A percentile compares a stretch with the other conserved stretches of the same genome.
Evolutionary conservation across 306 rosid species (phyloP).

Genomic region (Quercus robur): DNA sequence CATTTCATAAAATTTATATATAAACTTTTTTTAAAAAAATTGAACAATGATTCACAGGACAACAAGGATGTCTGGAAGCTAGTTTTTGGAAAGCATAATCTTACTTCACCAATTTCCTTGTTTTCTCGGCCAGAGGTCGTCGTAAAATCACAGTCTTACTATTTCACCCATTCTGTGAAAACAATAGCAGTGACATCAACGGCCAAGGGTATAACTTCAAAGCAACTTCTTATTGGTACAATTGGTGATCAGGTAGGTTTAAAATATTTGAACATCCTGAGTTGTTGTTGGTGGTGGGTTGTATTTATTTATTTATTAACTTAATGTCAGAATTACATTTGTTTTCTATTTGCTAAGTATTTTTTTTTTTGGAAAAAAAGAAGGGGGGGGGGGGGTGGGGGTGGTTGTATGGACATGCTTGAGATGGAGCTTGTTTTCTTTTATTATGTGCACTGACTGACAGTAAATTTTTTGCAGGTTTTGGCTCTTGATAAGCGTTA

Average conservation of each 20-base stretch:
- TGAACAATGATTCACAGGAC: slow-evolving; percentile 52
- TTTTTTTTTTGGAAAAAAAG: neutral
- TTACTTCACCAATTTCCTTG: slow-evolving; percentile 79
- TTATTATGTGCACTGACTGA: slow-evolving; percentile 2
- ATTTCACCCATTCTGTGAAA: slow-evolving; percentile 87
- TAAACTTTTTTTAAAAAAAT: neutral
- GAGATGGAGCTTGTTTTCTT: slow-evolving; percentile 5
- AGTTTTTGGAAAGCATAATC: slow-evolving; percentile 96
- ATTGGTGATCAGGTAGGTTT: slow-evolving; percentile 82
- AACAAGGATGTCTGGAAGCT: slow-evolving; percentile 90
- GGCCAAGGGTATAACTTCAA: slow-evolving; percentile 92
- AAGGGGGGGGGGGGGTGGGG: neutral
- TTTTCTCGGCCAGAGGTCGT: slow-evolving; percentile 84
- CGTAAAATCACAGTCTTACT: slow-evolving; percentile 83
- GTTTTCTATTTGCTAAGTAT: neutral
- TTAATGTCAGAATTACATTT: neutral
- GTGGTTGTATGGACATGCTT: neutral
- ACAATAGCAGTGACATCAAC: slow-evolving; percentile 85
- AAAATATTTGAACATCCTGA: slow-evolving; percentile 14
- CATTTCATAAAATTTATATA: slow-evolving; percentile 1
- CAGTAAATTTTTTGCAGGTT: slow-evolving; percentile 44
- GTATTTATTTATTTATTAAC: neutral
- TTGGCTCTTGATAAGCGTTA: slow-evolving; percentile 93
- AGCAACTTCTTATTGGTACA: slow-evolving; percentile 95
- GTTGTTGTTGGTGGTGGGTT: neutral